Evolutionary conservation across 2,329 filamentous ascomycete genomes (phyloP), one percentile per base, ranked within the genome.

Genomic region (Colletotrichum nymphaeae): DNA sequence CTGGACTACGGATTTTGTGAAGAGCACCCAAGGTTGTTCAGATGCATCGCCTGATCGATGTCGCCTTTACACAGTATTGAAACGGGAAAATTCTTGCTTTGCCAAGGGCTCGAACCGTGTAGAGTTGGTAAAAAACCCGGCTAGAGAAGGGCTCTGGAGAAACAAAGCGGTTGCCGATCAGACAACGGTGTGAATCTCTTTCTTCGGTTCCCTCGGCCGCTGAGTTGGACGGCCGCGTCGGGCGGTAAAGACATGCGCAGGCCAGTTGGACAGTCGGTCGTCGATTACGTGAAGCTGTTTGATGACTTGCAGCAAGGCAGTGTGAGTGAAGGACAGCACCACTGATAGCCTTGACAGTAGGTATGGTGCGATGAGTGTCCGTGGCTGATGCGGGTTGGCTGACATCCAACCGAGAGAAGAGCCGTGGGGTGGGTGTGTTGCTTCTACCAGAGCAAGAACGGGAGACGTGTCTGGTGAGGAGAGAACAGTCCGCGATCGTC

Each of bases 271-370:
- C 65, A 26, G 24, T 19, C 35, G 30, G 14, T 35, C 19, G 32
- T 59, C 37, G 55, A 65, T 64, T 46, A 60, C 30, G 24, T 58
- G 55, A 69, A 35, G 70, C 24, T 19, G 8, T 26, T 35, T 49
- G 59, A 56, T 59, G 59, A 59, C 66, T 64, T 35, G 69, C 67
- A 60, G 59, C 22, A 37, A 60, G 66, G 55, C 60, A 32, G 30
- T 32, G 30, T 32, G 59, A 56, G 16, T 49, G 24, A 62, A 37
- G 16, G n/a, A n/a, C 30, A 42, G 35, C 53, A 22, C 5, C 16
- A n/a, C n/a, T 16, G 60, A 53, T 37, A 71, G 63, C 46, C 63
- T 64, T 58, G 42, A 37, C 22, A 35, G n/a, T 58, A 52, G 49
- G 24, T 58, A 52, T 22, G 8, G 16, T 69, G 35, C 28, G 37